Base-by-base conservation (phyloP, 1,284 basidiomycete genomes). In the Trametes hirsuta region DNA sequence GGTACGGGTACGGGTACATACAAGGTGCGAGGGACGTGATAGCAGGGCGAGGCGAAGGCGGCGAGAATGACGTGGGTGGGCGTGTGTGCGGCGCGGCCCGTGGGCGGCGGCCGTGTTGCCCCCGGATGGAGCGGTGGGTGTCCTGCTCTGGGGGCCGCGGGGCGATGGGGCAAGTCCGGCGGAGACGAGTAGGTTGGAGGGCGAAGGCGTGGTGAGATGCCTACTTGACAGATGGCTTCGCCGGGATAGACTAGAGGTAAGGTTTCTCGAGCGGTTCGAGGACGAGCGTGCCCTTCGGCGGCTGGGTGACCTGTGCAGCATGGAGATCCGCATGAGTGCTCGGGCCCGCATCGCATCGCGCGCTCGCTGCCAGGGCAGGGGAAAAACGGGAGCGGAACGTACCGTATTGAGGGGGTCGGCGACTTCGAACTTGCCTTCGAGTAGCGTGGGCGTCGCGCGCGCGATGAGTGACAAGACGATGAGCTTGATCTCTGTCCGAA, bases 401-500 rank as follows among this genome's bases (percentile, higher is more conserved):
- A 66, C 64, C 54, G 66, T 69, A 56, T 76, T 77, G 15, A 77
- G 66, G 6, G 76, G 75, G 56, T 77, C 76, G 6, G 72, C 61
- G 14, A 77, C 68, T 42, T 65, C 65, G 66, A 75, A 77, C 39
- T 64, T 65, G 55, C 70, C 68, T 37, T 72, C 73, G 12, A 72
- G 69, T 9, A 77, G 68, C 21, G 63, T 61, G 15, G 74, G 74
- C n/a, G 71, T 72, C 12, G 73, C 64, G 15, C 69, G 68, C 12
- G 66, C 64, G 35, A 76, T 68, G 15, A 77, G 62, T n/a, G 70
- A 70, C 57, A 72, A 63, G 6, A 75, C 68, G 25, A 75, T 73
- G 62, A 77, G 71, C 57, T 77, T 77, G 64, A 77, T 76, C 62
- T 77, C 76, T 75, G 58, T 35, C 21, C 22, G 15, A 30, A 18